A percentile compares a stretch with the other conserved stretches of the same genome.
Conservation (phyloP, 148 eudicot species). For the Pouteria glomerata region DNA sequence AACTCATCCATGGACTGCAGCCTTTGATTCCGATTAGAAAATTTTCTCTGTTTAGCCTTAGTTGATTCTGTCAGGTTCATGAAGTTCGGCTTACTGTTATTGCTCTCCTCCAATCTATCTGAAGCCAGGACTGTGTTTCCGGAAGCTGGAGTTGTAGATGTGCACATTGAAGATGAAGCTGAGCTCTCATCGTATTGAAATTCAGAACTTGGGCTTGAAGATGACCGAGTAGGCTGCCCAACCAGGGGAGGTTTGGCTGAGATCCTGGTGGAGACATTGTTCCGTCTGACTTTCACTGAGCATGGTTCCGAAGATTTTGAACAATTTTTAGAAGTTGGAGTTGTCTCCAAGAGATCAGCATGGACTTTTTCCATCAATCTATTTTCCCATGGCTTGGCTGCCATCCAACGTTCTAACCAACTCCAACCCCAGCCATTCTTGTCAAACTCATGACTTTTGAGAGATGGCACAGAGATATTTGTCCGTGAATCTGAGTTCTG, state of each 20-base stretch:
- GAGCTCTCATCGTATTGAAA: slow-evolving; percentile 71
- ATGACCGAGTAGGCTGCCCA: slow-evolving; percentile 46
- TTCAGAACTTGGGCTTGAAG: slow-evolving; percentile 87
- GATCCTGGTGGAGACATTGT: slow-evolving; percentile 65
- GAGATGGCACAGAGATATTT: slow-evolving; percentile 32
- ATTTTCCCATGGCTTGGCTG: slow-evolving; percentile 93
- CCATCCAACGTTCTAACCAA: slow-evolving; percentile 98
- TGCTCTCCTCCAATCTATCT: slow-evolving; percentile 42
- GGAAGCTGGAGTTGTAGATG: slow-evolving; percentile 70
- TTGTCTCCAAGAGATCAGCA: slow-evolving; percentile 33
- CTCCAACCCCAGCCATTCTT: slow-evolving; percentile 81
- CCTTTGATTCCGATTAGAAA: slow-evolving; percentile 40
- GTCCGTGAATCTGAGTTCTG: slow-evolving; percentile 36
- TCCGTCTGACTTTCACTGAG: slow-evolving; percentile 58
- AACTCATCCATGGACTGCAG: slow-evolving; percentile 89
- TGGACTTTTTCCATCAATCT: slow-evolving; percentile 71
- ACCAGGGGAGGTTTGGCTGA: slow-evolving; percentile 65
- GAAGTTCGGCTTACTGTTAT: slow-evolving; percentile 54
- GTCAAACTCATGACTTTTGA: slow-evolving; percentile 42
- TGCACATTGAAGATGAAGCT: slow-evolving; percentile 80
- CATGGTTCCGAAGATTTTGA: slow-evolving; percentile 50
- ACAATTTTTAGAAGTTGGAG: slow-evolving; percentile 48
- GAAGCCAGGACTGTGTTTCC: slow-evolving; percentile 39
- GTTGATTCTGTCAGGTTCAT: slow-evolving; percentile 87
- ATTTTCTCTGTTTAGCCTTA: slow-evolving; percentile 65